Percentiles rank a stretch among this genome's conserved stretches.
Evolutionary conservation across 208 protist genomes (phyloP).

Genomic region (Phytomonas francai): DNA sequence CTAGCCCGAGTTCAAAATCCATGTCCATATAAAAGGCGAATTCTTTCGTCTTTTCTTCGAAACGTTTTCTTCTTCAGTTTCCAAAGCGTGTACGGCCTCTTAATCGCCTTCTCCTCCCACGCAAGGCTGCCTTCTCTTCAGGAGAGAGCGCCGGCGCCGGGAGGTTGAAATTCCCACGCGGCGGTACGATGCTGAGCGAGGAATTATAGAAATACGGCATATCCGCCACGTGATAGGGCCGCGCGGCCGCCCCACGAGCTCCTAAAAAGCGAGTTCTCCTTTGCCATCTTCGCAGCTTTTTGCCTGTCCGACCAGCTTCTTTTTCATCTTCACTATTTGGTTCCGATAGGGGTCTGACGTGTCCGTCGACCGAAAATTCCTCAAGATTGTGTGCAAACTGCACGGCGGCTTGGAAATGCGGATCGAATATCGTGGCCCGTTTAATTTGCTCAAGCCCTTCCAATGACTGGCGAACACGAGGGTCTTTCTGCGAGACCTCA

Average conservation of each 20-base stretch:
- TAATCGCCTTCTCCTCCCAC: constrained; percentile 15
- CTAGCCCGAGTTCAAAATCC: background rate
- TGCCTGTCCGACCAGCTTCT: background rate
- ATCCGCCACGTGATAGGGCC: constrained; percentile 40
- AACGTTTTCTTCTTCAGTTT: constrained; percentile 7
- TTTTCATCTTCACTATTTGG: background rate
- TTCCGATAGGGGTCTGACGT: background rate
- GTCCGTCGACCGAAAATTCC: constrained; percentile 21
- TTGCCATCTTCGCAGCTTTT: background rate
- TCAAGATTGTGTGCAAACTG: constrained; percentile 43
- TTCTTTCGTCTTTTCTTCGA: constrained; percentile 8
- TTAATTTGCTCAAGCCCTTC: constrained; percentile 68
- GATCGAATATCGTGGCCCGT: constrained; percentile 55
- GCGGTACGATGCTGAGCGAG: constrained; percentile 50
- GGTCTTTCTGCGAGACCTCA: constrained; percentile 37
- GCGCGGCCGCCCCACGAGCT: constrained; percentile 18
- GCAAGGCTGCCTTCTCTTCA: constrained; percentile 29
- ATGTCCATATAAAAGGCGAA: background rate
- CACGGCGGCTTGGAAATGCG: constrained; percentile 65
- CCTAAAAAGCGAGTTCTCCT: background rate
- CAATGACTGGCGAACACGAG: constrained; percentile 27
- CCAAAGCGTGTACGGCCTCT: constrained; percentile 17
- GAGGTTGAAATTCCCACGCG: constrained; percentile 56
- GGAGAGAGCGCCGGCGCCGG: constrained; percentile 37
- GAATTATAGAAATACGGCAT: constrained; percentile 71